Evolutionary conservation across 1,284 basidiomycete genomes (phyloP), one percentile per base, ranked within the genome.

Genomic region (Leccinum laetum): DNA sequence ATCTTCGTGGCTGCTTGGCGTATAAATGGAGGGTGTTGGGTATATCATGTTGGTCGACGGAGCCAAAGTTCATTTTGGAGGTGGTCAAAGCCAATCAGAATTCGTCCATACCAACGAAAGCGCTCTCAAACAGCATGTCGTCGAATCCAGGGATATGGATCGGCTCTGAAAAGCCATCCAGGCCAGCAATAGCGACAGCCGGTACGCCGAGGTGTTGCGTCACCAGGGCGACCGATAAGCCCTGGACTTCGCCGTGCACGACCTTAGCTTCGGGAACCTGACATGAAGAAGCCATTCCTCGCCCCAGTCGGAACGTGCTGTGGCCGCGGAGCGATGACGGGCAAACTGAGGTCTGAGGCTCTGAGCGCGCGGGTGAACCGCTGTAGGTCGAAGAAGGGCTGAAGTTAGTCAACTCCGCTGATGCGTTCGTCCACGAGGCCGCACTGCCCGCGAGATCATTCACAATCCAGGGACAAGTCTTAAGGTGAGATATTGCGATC

Each of bases 331-430:
- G 79, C 78, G 29, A 72, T 61, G 8, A 81, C 18, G 0, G 76
- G 73, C 0, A 82, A 69, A n/a, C 77, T 71, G 26, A 73, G 71
- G 21, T 81, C 80, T 1, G 82, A 82, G 3, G 21, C 21, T 21
- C 21, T 21, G 21, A 21, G 21, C 66, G 78, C 0, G 79, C 75
- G 0, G 84, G 83, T 0, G 84, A 85, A 10, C 80, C 79, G 0
- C 81, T 81, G 71, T 83, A 82, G 9, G 77, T 72, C 13, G 83
- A 81, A 3, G 81, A 79, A 2, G 82, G 76, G 2, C 77, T 69
- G 4, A 79, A 79, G 24, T 74, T 70, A 24, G 75, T 26, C 16
- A 71, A 60, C 16, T 66, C 68, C 49, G 64, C 21, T 11, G 65
- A 68, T 0, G 49, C 9, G 5, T 29, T 61, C 5, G 55, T 24